Base-by-base conservation (phyloP, 345 rosid genomes). In the Camelina neglecta region DNA sequence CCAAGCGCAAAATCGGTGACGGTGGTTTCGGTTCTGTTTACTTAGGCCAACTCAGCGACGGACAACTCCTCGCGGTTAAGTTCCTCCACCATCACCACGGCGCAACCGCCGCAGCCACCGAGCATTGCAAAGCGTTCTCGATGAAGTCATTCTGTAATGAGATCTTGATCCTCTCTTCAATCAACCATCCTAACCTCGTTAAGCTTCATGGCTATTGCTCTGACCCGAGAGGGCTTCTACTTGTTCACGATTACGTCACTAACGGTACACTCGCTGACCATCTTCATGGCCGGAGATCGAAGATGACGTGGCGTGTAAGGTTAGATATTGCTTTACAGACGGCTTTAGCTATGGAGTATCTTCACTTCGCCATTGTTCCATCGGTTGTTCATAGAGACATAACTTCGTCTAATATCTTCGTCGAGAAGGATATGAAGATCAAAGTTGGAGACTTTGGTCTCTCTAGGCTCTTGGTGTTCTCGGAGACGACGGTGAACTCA, bases 11-110 rank as follows among this genome's bases (percentile, higher is more conserved):
- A 73, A 91, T 93, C 49, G 98, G 97, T 0, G 96, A 91, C 61
- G 98, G 98, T 29, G 97, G 98, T 9, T 93, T 93, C 62, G 98
- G 97, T 57, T 91, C 96, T 0, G 98, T 93, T 29, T 91, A 78
- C 72, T 70, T 93, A 39, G 97, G 93, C 18, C 91, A 85, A 33
- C 96, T 91, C 74, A 38, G 45, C 51, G 98, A 93, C 51, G 91
- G 88, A 7, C 79, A 91, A 26, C 81, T 86, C 33, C 90, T 88
- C 39, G 98, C 98, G 7, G 95, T 93, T 1, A 93, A 93, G 54
- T 83, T 87, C 79, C 98, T 93, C 67, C 98, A 93, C 83, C 81
- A 70, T 47, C 92, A 85, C 44, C 88, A 83, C 72, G 83, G 81
- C 23, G 71, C 65, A 33, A 72, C 86, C 26, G 84, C 80, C 7